Conservation (phyloP, 2,329 filamentous ascomycete genomes). For the Fusarium phyllophilum region DNA sequence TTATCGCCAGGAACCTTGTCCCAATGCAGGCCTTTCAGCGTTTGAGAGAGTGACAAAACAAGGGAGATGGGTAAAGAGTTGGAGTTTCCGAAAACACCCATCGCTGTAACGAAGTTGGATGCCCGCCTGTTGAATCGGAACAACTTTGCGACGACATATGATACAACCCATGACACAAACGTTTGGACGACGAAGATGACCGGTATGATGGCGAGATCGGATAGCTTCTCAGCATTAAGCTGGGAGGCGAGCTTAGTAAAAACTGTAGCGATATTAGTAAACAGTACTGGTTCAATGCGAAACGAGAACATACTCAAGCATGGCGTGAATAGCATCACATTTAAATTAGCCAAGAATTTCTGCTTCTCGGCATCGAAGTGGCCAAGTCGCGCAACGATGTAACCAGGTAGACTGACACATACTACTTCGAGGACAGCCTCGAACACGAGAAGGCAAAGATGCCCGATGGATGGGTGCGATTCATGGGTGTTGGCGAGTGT, state of each 20-base stretch:
- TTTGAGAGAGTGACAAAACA: constrained; percentile 92
- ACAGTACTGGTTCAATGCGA: constrained; percentile 6
- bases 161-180: constrained; percentile 82
- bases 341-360: constrained; percentile 96
- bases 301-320: constrained; percentile 76
- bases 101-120: constrained; percentile 94
- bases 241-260: constrained; percentile 98
- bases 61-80: constrained; percentile 98
- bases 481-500: constrained; percentile 57
- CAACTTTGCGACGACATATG: constrained; percentile 74
- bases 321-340: constrained; percentile 95
- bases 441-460: constrained; percentile 85
- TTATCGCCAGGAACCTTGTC: constrained; percentile 90
- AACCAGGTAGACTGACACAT: constrained; percentile 92
- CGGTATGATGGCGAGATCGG: constrained; percentile 93
- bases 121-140: constrained; percentile 87
- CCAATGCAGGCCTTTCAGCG: constrained; percentile 92
- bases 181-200: constrained; percentile 92
- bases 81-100: constrained; percentile 98
- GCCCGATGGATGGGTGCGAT: constrained; percentile 71
- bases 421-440: constrained; percentile 96
- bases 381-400: constrained; percentile 87
- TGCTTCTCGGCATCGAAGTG: constrained; percentile 97
- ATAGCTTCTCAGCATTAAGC: constrained; percentile 88
- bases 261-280: constrained; percentile 63